phyloP scores from a whole-genome alignment of 345 rosid genomes.

The Gossypium longicalyx region DNA sequence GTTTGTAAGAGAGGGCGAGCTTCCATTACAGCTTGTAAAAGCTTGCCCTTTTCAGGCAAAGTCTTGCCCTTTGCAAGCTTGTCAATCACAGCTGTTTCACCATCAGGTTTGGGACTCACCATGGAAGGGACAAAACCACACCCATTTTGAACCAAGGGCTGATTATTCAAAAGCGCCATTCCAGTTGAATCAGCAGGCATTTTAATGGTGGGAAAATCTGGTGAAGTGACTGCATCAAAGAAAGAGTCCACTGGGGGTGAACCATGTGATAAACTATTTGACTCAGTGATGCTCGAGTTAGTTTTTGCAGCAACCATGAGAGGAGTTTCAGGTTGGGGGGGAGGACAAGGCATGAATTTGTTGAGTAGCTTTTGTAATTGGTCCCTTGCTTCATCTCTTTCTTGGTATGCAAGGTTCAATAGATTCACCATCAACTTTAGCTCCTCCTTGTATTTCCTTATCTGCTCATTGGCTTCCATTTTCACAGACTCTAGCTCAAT shows the following conservation, averaged over 20 bases:
- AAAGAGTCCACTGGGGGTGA: constrained; percentile 75
- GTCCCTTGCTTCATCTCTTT: constrained; percentile 78
- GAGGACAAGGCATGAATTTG: constrained; percentile 34
- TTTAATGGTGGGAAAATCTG: constrained; percentile 60
- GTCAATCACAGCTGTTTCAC: constrained; percentile 37
- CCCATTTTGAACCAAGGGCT: constrained; percentile 24
- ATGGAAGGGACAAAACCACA: neutral
- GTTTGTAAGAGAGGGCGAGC: constrained; percentile 81
- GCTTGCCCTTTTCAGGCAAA: constrained; percentile 69
- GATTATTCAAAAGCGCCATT: constrained; percentile 21
- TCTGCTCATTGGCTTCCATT: constrained; percentile 54
- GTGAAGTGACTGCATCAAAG: constrained; percentile 65
- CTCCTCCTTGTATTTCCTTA: constrained; percentile 49
- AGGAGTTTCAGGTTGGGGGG: constrained; percentile 21
- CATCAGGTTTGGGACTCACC: constrained; percentile 28
- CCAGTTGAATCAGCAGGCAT: constrained; percentile 34
- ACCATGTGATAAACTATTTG: constrained; percentile 55
- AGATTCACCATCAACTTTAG: constrained; percentile 41
- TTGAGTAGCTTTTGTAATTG: constrained; percentile 51
- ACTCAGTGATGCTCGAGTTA: constrained; percentile 79
- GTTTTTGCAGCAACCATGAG: constrained; percentile 36
- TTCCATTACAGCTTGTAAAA: constrained; percentile 61
- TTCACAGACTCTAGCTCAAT: constrained; percentile 61
- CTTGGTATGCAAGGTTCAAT: constrained; percentile 55
- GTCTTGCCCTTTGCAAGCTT: constrained; percentile 44